Percentiles rank a stretch among this genome's conserved stretches.
Evolutionary conservation across 495 filamentous ascomycete species (phyloP).

Genomic region (Alectoria sarmentosa): DNA sequence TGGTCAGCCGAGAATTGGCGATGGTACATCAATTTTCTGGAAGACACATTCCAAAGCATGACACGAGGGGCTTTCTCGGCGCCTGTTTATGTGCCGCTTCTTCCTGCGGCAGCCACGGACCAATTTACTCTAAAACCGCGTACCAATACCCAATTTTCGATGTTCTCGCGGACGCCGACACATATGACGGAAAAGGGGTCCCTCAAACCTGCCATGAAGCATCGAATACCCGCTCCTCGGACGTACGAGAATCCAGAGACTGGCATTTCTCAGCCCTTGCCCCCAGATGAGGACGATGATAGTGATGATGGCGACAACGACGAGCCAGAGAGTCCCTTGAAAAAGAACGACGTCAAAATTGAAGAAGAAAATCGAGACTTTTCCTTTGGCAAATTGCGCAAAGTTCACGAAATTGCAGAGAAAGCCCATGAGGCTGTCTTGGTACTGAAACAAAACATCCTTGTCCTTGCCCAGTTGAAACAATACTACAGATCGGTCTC

Average conservation of each 20-base stretch:
- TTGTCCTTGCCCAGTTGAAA: conserved; percentile 22
- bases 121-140: background rate
- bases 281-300: background rate
- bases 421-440: conserved; percentile 33
- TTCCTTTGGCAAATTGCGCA: conserved; percentile 34
- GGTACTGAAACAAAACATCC: conserved; percentile 33
- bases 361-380: conserved; percentile 24
- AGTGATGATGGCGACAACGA: background rate
- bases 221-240: background rate
- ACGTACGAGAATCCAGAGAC: conserved; percentile 10
- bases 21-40: conserved; percentile 40
- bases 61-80: conserved; percentile 29
- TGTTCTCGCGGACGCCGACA: background rate
- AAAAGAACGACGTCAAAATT: background rate
- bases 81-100: conserved; percentile 20
- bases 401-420: conserved; percentile 33
- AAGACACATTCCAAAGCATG: conserved; percentile 29
- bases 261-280: background rate
- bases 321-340: background rate
- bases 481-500: conserved; percentile 6
- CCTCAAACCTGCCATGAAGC: background rate
- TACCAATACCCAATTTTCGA: background rate
- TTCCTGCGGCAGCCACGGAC: background rate
- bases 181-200: background rate
- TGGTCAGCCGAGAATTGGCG: conserved; percentile 43